Evolutionary conservation across 192 early-diverging fungal species (phyloP).

Genomic region (Backusella liffmaniae): DNA sequence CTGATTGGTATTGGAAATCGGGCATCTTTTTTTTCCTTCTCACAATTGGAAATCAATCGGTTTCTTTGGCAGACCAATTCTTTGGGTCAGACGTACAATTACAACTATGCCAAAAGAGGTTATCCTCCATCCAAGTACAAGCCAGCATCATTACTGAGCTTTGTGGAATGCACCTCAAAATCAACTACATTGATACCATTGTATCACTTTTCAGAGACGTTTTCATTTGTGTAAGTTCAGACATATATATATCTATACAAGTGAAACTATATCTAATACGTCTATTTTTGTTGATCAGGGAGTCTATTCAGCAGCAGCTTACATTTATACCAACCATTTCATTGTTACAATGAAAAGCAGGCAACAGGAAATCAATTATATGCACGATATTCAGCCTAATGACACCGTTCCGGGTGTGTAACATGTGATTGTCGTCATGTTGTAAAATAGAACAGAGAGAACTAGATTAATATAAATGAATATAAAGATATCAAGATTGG

Average conservation of each 20-base stretch:
- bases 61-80: background rate
- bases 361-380: background rate
- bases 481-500: background rate
- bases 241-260: background rate
- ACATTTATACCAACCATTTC: background rate
- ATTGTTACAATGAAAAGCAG: background rate
- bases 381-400: background rate
- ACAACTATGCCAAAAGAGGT: background rate
- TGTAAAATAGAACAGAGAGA: background rate
- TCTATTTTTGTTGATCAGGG: background rate
- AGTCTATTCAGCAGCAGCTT: background rate
- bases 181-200: background rate
- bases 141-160: background rate
- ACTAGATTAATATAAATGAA: background rate
- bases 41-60: background rate
- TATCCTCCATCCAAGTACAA: background rate
- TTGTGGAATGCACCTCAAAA: background rate
- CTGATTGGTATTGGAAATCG: conserved; percentile 27
- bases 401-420: background rate
- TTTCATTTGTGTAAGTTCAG: conserved; percentile 6
- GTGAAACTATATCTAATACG: background rate
- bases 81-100: background rate
- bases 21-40: conserved; percentile 23
- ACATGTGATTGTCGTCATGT: background rate
- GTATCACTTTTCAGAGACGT: conserved; percentile 6